phyloP scores from a whole-genome alignment of 345 rosid genomes.

The Trapa bicornis region DNA sequence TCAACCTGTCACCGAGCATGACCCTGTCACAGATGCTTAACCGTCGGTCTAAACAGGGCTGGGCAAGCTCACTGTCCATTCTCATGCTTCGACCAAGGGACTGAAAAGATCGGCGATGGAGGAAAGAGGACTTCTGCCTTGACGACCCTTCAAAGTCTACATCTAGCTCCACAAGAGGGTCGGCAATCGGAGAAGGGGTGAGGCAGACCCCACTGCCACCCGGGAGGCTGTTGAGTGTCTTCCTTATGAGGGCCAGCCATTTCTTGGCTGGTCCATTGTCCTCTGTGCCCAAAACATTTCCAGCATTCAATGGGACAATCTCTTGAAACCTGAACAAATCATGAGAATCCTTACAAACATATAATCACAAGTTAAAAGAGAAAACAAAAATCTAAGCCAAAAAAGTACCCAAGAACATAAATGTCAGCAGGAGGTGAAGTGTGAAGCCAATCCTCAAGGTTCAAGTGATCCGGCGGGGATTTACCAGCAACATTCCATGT shows the following conservation, averaged over 20 bases:
- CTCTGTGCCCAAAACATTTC: slow-evolving; percentile 91
- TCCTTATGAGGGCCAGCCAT: slow-evolving; percentile 81
- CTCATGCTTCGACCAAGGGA: slow-evolving; percentile 66
- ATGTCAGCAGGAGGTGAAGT: slow-evolving; percentile 88
- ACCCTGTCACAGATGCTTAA: slow-evolving; percentile 77
- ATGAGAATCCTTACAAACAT: slow-evolving; percentile 3
- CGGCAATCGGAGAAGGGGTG: slow-evolving; percentile 72
- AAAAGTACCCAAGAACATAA: slow-evolving; percentile 83
- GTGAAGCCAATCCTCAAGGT: slow-evolving; percentile 93
- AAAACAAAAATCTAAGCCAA: slow-evolving; percentile 1
- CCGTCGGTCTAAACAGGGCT: slow-evolving; percentile 48
- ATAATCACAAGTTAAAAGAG: background rate
- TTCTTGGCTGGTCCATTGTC: slow-evolving; percentile 91
- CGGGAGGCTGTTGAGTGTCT: slow-evolving; percentile 79
- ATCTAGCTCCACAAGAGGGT: slow-evolving; percentile 74
- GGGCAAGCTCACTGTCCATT: slow-evolving; percentile 34
- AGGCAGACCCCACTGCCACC: slow-evolving; percentile 41
- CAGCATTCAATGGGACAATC: slow-evolving; percentile 95
- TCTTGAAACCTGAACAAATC: slow-evolving; percentile 68
- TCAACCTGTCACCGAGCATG: slow-evolving; percentile 44
- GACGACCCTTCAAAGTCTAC: slow-evolving; percentile 75
- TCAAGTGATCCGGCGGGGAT: slow-evolving; percentile 74
- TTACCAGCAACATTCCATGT: slow-evolving; percentile 99
- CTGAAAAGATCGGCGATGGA: slow-evolving; percentile 67
- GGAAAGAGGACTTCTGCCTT: slow-evolving; percentile 42